A percentile compares a stretch with the other conserved stretches of the same genome.
Conservation (phyloP, 306 rosid species). For the Morella rubra region DNA sequence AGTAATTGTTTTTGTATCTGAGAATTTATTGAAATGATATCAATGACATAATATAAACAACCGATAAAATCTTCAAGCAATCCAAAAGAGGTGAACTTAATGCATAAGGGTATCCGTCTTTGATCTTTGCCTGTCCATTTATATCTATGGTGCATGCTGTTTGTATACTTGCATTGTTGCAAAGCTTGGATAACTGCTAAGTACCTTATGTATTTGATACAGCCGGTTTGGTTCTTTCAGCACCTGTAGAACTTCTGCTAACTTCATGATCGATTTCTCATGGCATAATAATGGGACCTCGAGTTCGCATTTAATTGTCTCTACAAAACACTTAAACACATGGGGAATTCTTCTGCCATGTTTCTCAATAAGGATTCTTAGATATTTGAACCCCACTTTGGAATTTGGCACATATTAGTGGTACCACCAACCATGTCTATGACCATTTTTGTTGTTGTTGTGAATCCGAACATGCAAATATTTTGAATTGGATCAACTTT, state of each 20-base stretch:
- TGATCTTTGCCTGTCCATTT: neutral
- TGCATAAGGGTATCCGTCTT: neutral
- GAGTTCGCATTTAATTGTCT: neutral
- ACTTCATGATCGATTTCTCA: neutral
- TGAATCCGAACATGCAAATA: constrained; percentile 3
- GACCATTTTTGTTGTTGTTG: neutral
- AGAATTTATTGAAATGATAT: neutral
- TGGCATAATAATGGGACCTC: neutral
- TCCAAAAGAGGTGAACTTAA: neutral
- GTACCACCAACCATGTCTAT: neutral
- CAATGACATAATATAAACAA: neutral
- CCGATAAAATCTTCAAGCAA: neutral
- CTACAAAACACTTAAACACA: neutral
- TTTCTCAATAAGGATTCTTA: neutral
- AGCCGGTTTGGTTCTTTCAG: neutral
- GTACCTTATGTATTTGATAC: neutral
- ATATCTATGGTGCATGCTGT: neutral
- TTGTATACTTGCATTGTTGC: neutral
- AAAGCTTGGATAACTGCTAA: neutral
- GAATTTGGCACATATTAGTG: constrained; percentile 6
- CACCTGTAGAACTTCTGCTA: neutral
- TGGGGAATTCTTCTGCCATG: neutral
- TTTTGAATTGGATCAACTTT: constrained; percentile 15
- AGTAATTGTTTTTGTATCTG: neutral
- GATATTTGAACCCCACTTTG: neutral